Evolutionary conservation across 352 stramenopile species (phyloP).

Genomic region (Phytophthora quininea): DNA sequence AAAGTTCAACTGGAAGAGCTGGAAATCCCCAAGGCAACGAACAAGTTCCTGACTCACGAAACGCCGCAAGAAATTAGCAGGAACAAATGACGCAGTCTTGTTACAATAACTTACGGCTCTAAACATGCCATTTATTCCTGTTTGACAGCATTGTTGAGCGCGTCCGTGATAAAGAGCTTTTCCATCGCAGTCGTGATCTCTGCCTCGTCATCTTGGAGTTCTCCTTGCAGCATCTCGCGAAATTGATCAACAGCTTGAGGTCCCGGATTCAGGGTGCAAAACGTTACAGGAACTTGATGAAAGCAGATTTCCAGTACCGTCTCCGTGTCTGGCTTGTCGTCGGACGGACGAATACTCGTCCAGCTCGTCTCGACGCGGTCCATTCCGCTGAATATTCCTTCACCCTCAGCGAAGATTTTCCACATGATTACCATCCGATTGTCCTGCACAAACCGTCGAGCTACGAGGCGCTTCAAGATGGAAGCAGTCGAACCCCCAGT

Average conservation of each 20-base stretch:
- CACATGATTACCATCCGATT: slow-evolving; percentile 55
- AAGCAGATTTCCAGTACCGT: background rate
- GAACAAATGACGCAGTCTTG: too few relatives aligned
- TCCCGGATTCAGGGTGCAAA: background rate
- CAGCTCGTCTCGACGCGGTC: slow-evolving; percentile 52
- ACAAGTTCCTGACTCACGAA: too few relatives aligned
- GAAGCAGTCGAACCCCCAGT: slow-evolving; percentile 10
- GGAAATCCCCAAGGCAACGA: too few relatives aligned
- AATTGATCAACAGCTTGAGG: background rate
- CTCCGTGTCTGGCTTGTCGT: background rate
- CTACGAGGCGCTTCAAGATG: slow-evolving; percentile 22
- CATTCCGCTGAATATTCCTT: slow-evolving; percentile 33
- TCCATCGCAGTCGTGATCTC: background rate
- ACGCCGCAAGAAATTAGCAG: too few relatives aligned
- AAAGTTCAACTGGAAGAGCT: too few relatives aligned
- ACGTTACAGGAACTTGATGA: background rate
- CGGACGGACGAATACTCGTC: slow-evolving; percentile 1
- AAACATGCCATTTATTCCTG: too few relatives aligned
- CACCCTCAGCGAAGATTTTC: slow-evolving; percentile 2
- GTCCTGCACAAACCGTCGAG: slow-evolving; percentile 34
- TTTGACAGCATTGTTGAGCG: too few relatives aligned
- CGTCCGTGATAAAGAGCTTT: too few relatives aligned
- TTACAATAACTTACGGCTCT: too few relatives aligned
- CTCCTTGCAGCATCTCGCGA: background rate
- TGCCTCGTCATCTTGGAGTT: background rate